phyloP scores from a whole-genome alignment of 2,329 filamentous ascomycete species.

The Blastomyces emzantsi region DNA sequence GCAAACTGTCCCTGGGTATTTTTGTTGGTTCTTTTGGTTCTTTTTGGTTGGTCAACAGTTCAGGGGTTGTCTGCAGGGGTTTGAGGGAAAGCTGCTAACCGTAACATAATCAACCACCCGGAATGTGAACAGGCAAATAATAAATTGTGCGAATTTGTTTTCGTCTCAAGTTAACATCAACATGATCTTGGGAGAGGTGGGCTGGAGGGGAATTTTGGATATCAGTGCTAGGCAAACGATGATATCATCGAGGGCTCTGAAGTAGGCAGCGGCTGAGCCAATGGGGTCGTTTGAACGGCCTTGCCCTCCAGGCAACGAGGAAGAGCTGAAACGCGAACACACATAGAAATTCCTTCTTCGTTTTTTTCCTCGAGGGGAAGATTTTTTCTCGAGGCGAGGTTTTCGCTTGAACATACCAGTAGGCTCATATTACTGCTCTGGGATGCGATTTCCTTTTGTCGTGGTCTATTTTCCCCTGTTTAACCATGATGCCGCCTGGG shows the following conservation, averaged over 20 bases:
- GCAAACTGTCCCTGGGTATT: neutral
- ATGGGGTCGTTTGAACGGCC: neutral
- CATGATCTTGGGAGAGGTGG: neutral
- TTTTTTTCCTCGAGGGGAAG: neutral
- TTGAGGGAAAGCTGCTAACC: no score
- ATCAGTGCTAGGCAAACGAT: neutral
- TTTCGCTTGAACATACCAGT: neutral
- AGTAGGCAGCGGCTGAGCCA: neutral
- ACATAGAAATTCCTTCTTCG: neutral
- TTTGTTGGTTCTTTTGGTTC: neutral
- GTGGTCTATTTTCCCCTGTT: no score
- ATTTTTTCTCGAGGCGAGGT: neutral
- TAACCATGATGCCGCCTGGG: neutral
- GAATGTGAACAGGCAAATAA: neutral
- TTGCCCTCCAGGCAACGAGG: constrained; percentile 4
- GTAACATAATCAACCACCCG: no score
- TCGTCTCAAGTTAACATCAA: neutral
- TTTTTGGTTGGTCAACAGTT: neutral
- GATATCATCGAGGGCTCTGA: neutral
- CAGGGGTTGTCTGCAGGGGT: neutral
- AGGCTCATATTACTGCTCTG: neutral
- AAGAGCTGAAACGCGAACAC: neutral
- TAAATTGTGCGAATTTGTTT: neutral
- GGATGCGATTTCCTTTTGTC: neutral
- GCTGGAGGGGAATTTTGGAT: no score